These are phyloP conservation scores for Cordia subcordata DNA, from an alignment of 257 asterid species.

Conservation along the genomic window DNA sequence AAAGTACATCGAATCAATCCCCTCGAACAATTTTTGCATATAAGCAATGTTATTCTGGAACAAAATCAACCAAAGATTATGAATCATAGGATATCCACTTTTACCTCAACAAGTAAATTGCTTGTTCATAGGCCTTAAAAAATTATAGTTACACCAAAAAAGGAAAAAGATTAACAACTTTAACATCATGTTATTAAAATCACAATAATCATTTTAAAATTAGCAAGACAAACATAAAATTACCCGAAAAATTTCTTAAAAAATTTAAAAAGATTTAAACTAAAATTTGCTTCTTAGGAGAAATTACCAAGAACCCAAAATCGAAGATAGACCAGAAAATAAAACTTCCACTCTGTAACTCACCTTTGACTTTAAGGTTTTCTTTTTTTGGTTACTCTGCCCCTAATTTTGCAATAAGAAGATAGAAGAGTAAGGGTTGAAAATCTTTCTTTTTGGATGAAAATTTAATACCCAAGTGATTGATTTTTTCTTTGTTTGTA, in stretches of 20 bases:
- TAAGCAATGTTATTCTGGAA: not conserved
- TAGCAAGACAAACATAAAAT: not conserved
- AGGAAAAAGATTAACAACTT: too few species aligned
- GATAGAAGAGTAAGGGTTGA: too few species aligned
- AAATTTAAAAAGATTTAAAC: constrained; percentile 3
- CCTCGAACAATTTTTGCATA: too few species aligned
- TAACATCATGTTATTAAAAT: too few species aligned
- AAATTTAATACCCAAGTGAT: too few species aligned
- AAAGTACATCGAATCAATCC: too few species aligned
- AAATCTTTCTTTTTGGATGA: too few species aligned
- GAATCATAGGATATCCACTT: not conserved
- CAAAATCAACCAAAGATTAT: not conserved
- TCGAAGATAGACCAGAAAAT: constrained; percentile 20
- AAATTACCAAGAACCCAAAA: constrained; percentile 25
- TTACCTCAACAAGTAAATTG: not conserved
- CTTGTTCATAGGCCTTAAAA: not conserved
- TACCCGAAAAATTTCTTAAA: constrained; percentile 6
- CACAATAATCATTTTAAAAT: not conserved
- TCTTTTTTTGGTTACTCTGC: too few species aligned
- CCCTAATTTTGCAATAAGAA: too few species aligned
- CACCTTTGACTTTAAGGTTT: too few species aligned
- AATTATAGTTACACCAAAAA: not conserved
- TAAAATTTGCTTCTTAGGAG: constrained; percentile 19
- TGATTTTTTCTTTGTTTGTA: too few species aligned
- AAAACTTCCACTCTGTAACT: constrained; percentile 32